Base-by-base conservation (phyloP, 345 rosid species). In the Aethionema arabicum region DNA sequence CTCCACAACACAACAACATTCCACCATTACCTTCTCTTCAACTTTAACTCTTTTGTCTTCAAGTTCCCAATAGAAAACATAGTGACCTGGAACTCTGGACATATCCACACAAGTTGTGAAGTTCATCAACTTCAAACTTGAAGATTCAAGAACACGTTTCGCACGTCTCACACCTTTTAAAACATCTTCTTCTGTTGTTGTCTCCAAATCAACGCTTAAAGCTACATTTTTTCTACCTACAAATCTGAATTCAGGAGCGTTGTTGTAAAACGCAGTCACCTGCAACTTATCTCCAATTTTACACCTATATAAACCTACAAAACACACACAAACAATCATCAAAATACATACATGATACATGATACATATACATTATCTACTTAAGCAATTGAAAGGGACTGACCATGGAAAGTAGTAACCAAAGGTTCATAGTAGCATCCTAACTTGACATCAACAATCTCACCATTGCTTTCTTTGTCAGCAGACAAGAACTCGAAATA, bases 121-220 rank as follows among this genome's bases (percentile, higher is more conserved):
- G n/a, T n/a, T n/a, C n/a, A n/a, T n/a, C n/a, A n/a, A n/a, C n/a
- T n/a, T n/a, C n/a, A n/a, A n/a, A n/a, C n/a, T n/a, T n/a, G n/a
- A n/a, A n/a, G n/a, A n/a, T n/a, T n/a, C n/a, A n/a, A n/a, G n/a
- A n/a, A 70, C 53, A 8, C 6, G 40, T 33, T 73, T 68, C 11
- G 87, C 89, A 38, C 65, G 52, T n/a, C 65, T 35, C 31, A 77
- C 74, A 1, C 87, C 95, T 11, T 80, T 76, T 38, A 81, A 65
- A 32, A 87, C 59, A 40, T 83, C 85, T 11, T 76, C 87, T 61
- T 87, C 91, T 7, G 78, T 85, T 42, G 91, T 87, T 69, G 79
- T 73, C 66, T 83, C 89, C 0, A 72, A 46, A 51, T 76, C 79
- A 0, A 87, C 60, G 66, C 87, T 82, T 47, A 87, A 13, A 21